Percentiles rank a stretch among this genome's conserved stretches.
These are phyloP conservation scores for Rhizophora apiculata DNA, from an alignment of 345 rosid genomes.

Conservation along the genomic window DNA sequence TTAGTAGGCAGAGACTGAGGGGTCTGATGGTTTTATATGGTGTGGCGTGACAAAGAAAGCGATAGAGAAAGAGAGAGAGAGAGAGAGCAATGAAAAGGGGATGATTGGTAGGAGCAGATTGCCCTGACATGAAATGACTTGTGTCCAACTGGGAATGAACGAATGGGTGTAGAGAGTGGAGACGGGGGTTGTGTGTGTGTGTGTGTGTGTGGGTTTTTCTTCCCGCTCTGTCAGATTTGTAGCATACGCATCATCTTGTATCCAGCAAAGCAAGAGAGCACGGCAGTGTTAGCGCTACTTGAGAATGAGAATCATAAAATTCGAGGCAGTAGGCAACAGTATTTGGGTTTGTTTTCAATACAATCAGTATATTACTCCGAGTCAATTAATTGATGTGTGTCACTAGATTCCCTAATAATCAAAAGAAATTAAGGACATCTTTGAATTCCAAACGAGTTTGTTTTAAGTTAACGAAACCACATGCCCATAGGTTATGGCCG, in stretches of 20 bases:
- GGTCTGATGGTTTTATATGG: constrained; percentile 11
- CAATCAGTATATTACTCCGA: too few relatives aligned
- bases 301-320: background rate
- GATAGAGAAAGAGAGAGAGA: background rate
- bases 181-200: constrained; percentile 26
- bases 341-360: too few relatives aligned
- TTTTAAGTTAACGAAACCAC: constrained; percentile 34
- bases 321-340: background rate
- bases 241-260: constrained; percentile 17
- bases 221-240: constrained; percentile 22
- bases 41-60: background rate
- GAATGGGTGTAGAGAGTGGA: constrained; percentile 21
- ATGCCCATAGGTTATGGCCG: constrained; percentile 19
- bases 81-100: background rate
- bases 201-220: constrained; percentile 25
- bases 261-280: constrained; percentile 16
- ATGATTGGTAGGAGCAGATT: constrained; percentile 24
- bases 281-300: too few relatives aligned
- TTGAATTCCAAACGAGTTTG: constrained; percentile 19
- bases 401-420: background rate
- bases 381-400: too few relatives aligned
- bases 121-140: constrained; percentile 39
- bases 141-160: constrained; percentile 29
- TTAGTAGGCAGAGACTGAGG: constrained; percentile 33
- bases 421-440: background rate